Percentiles rank a stretch among this genome's conserved stretches.
phyloP scores from a whole-genome alignment of 2,329 filamentous ascomycete species.

The Sporothrix pallida region DNA sequence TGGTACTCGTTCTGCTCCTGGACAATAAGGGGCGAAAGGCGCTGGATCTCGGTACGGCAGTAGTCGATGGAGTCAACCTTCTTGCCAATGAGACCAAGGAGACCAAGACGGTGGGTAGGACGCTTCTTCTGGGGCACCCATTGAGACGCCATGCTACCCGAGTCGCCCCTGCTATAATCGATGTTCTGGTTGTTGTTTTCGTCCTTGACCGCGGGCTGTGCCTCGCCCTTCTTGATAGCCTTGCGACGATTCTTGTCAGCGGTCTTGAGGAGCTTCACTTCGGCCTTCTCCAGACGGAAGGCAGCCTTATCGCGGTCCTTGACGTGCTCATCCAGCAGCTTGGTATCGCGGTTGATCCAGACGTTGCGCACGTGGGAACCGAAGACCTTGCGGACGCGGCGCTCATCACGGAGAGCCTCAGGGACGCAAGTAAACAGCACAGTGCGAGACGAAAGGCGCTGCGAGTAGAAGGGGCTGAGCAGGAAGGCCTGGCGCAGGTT shows the following conservation, averaged over 20 bases:
- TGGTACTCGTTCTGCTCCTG: constrained; percentile 71
- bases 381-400: constrained; percentile 79
- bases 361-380: constrained; percentile 80
- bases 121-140: constrained; percentile 77
- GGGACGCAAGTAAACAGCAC: constrained; percentile 91
- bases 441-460: constrained; percentile 86
- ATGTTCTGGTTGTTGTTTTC: too few relatives aligned
- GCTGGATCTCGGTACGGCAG: constrained; percentile 78
- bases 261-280: constrained; percentile 81
- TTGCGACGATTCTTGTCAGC: constrained; percentile 76
- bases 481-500: constrained; percentile 93
- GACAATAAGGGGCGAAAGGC: constrained; percentile 74
- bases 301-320: constrained; percentile 80
- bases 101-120: constrained; percentile 75
- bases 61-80: constrained; percentile 96
- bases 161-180: constrained; percentile 54
- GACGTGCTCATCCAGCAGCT: constrained; percentile 79
- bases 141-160: constrained; percentile 72
- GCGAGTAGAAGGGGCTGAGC: constrained; percentile 80
- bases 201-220: constrained; percentile 42
- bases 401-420: constrained; percentile 74
- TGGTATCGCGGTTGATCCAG: constrained; percentile 81
- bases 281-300: constrained; percentile 81
- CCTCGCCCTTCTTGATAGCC: constrained; percentile 63
- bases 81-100: constrained; percentile 73